Base-by-base conservation (phyloP, 2,329 filamentous ascomycete species). In the Talaromyces islandicus region DNA sequence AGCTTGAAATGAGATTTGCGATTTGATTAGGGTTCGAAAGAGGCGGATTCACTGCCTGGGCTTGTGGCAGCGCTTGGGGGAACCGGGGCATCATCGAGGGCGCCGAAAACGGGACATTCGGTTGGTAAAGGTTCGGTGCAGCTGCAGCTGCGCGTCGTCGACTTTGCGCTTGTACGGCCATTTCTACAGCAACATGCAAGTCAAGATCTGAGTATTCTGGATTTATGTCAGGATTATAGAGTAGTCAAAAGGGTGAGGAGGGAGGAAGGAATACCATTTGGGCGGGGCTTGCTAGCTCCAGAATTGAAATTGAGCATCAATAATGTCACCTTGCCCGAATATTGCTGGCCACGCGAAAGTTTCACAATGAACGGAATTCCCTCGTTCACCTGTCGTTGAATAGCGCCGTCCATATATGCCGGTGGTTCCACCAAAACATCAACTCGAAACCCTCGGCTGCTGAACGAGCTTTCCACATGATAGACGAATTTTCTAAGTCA, bases 291-390 rank as follows among this genome's bases (percentile, higher is more conserved):
- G 67, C 85, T 85, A 19, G 81, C 80, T n/a, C 90, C 90, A 10
- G 81, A 83, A 46, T 85, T 88, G 27, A 92, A 88, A 74, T 96
- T 89, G 69, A 97, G 97, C 6, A 96, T 85, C 67, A 93, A 90
- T 3, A 97, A 78, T 0, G 89, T 85, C 56, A 97, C 88, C 70
- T 88, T 92, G 64, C 87, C 86, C 1, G 83, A 83, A 35, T 81
- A 80, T 68, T 96, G 88, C 24, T 90, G 85, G 52, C 81, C 80
- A 56, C 85, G 80, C 62, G 89, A 87, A 14, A 97, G 82, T 67
- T 91, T 88, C 5, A 91, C 86, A 14, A 97, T 89, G 9, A 89
- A 93, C 56, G 90, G 83, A 1, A 97, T 93, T 19, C 94, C 93
- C 73, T 97, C 92, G 11, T 92, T 78, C 41, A 95, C 90, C 71